These are phyloP conservation scores for Lojkania enalia DNA, from an alignment of 2,329 filamentous ascomycete species.

Conservation along the genomic window DNA sequence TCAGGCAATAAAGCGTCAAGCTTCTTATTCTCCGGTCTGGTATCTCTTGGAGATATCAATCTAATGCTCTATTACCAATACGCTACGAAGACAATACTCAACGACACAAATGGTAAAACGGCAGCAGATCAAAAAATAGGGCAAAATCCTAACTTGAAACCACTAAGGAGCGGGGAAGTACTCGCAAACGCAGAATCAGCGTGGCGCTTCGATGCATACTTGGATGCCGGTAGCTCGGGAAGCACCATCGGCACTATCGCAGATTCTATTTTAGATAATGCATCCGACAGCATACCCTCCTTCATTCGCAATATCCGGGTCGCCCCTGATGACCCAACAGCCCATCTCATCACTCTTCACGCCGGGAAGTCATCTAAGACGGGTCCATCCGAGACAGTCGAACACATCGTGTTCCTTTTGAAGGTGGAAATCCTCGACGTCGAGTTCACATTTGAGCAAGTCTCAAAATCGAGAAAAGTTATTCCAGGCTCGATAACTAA, in stretches of 20 bases:
- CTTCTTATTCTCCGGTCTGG: neutral
- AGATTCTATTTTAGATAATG: neutral
- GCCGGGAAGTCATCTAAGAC: neutral
- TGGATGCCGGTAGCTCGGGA: neutral
- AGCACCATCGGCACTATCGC: neutral
- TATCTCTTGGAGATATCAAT: neutral
- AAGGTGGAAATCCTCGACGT: neutral
- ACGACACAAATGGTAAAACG: too few relatives aligned
- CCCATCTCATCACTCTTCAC: neutral
- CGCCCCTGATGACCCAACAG: neutral
- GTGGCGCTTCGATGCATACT: neutral
- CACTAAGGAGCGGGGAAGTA: neutral
- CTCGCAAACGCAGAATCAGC: neutral
- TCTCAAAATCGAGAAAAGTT: too few relatives aligned
- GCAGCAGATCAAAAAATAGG: neutral
- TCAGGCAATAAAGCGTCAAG: constrained; percentile 1
- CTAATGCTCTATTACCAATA: constrained; percentile 6
- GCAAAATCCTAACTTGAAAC: neutral
- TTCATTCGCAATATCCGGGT: neutral
- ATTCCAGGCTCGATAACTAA: neutral
- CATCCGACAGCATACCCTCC: neutral
- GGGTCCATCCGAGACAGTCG: neutral
- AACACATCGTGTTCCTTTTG: too few relatives aligned
- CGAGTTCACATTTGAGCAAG: neutral
- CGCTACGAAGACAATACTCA: neutral